These are phyloP conservation scores for Nemania sp. DNA, from an alignment of 2,329 filamentous ascomycete genomes.

Conservation along the genomic window DNA sequence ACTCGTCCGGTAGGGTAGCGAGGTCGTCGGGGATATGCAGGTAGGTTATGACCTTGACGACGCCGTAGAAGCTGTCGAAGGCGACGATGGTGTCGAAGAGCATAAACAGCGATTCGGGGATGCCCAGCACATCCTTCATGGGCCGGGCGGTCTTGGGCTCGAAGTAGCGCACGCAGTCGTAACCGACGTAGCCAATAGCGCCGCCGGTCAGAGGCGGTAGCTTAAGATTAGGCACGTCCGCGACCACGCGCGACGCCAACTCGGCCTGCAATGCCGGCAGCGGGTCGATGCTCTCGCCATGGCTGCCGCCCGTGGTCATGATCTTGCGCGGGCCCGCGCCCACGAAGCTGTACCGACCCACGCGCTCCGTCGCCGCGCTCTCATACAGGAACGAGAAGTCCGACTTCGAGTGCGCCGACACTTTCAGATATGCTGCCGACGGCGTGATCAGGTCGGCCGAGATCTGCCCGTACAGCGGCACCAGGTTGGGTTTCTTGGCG, in stretches of 20 bases:
- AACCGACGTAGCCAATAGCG: constrained; percentile 94
- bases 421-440: constrained; percentile 91
- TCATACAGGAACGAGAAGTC: constrained; percentile 94
- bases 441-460: constrained; percentile 92
- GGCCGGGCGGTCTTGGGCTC: constrained; percentile 93
- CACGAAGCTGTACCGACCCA: constrained; percentile 94
- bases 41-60: constrained; percentile 93
- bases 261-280: constrained; percentile 81
- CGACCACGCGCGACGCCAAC: constrained; percentile 76
- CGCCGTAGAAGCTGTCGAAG: constrained; percentile 91
- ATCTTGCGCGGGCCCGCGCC: constrained; percentile 80
- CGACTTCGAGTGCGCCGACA: constrained; percentile 73
- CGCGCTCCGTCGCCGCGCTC: constrained; percentile 89
- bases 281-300: constrained; percentile 83
- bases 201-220: constrained; percentile 88
- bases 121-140: constrained; percentile 83
- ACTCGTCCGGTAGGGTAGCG: constrained; percentile 64
- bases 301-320: constrained; percentile 82
- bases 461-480: constrained; percentile 82
- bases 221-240: constrained; percentile 77
- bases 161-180: constrained; percentile 97
- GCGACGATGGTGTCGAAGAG: constrained; percentile 92
- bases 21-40: constrained; percentile 67
- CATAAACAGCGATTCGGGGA: constrained; percentile 97
- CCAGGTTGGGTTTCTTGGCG: constrained; percentile 64